phyloP scores from a whole-genome alignment of 208 protist genomes.

The Crithidia fasciculata region DNA sequence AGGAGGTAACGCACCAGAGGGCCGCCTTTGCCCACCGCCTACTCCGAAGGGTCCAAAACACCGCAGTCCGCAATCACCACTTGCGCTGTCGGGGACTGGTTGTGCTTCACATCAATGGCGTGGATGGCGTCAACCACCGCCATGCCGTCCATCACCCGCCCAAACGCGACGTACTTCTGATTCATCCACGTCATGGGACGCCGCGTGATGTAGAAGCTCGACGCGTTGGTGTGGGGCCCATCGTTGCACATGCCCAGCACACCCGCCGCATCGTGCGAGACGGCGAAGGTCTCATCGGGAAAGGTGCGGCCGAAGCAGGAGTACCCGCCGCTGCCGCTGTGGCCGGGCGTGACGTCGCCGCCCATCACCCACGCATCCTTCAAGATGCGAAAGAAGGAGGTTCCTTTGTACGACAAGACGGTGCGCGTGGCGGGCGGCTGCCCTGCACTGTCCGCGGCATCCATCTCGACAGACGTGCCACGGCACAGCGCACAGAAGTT shows the following conservation, averaged over 20 bases:
- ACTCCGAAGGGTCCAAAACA: constrained; percentile 73
- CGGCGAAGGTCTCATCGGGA: constrained; percentile 94
- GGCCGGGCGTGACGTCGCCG: constrained; percentile 86
- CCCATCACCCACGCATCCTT: constrained; percentile 94
- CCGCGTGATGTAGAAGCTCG: constrained; percentile 90
- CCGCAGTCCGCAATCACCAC: constrained; percentile 86
- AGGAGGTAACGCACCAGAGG: no score
- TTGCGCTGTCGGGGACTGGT: constrained; percentile 65
- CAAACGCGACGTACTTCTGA: constrained; percentile 95
- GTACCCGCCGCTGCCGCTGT: constrained; percentile 90
- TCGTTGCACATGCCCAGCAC: constrained; percentile 93
- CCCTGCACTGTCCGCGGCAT: not conserved
- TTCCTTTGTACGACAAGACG: constrained; percentile 87
- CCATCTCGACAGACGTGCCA: constrained; percentile 53
- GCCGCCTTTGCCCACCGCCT: not conserved
- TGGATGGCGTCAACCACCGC: constrained; percentile 85
- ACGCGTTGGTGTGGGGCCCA: constrained; percentile 85
- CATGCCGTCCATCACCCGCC: constrained; percentile 93
- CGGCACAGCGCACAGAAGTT: constrained; percentile 94
- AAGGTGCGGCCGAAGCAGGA: constrained; percentile 93
- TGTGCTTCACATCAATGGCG: constrained; percentile 76
- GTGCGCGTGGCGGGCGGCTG: constrained; percentile 31
- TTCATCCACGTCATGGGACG: constrained; percentile 91
- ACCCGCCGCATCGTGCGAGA: constrained; percentile 82
- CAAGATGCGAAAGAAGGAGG: constrained; percentile 94